Conservation (phyloP, 2,329 filamentous ascomycete genomes). For the Teratosphaeria gauchensis region DNA sequence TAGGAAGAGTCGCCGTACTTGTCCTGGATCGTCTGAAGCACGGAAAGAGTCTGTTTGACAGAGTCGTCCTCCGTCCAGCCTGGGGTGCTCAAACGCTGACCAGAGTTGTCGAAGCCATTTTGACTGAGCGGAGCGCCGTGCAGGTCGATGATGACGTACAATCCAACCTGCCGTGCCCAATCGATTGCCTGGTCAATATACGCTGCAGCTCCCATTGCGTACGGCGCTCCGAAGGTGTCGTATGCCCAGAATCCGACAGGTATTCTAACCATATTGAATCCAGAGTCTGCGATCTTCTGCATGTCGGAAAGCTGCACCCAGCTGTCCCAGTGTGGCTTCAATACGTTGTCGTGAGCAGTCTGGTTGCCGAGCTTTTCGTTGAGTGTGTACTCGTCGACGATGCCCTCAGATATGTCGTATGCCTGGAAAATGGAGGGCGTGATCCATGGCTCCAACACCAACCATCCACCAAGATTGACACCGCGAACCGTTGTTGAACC, state of each 20-base stretch:
- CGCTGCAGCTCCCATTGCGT: constrained; percentile 40
- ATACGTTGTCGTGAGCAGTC: constrained; percentile 31
- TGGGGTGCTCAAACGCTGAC: constrained; percentile 35
- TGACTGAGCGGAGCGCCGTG: constrained; percentile 48
- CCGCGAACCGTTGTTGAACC: constrained; percentile 41
- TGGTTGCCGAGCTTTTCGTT: constrained; percentile 39
- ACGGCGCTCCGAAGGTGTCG: constrained; percentile 40
- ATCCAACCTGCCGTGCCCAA: constrained; percentile 43
- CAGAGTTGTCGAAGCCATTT: constrained; percentile 56
- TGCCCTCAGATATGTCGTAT: constrained; percentile 12
- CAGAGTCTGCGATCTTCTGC: constrained; percentile 45
- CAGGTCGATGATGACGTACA: constrained; percentile 51
- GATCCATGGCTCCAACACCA: constrained; percentile 42
- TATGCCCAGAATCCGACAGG: constrained; percentile 54
- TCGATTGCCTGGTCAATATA: constrained; percentile 49
- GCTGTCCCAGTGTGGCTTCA: constrained; percentile 43
- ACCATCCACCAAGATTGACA: constrained; percentile 43
- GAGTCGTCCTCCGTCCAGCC: constrained; percentile 38
- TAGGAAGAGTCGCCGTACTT: constrained; percentile 47
- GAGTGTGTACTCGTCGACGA: constrained; percentile 45
- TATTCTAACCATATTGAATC: constrained; percentile 51
- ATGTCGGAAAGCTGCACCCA: constrained; percentile 45
- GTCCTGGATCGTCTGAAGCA: constrained; percentile 47
- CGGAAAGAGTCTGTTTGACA: constrained; percentile 42
- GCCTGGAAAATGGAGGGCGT: constrained; percentile 47